Conservation (phyloP, 108 stramenopile genomes). For the Fragilariopsis cylindrus region DNA sequence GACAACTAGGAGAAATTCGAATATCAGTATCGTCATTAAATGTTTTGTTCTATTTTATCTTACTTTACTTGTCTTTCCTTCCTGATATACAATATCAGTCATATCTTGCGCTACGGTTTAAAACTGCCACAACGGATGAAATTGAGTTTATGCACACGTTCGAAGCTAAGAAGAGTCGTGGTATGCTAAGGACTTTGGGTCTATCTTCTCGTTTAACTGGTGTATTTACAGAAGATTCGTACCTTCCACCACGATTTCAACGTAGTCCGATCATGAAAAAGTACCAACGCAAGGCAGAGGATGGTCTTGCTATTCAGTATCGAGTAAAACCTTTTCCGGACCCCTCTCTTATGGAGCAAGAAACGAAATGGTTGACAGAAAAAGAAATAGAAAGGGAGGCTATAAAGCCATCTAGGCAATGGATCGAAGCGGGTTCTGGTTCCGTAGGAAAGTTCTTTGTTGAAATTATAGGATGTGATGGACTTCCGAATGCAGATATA, state of each 20-base stretch:
- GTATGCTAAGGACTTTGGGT: constrained; percentile 9
- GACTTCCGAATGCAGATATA: constrained; percentile 61
- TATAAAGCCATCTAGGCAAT: constrained; percentile 45
- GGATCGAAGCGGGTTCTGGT: constrained; percentile 73
- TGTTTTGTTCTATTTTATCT: neutral
- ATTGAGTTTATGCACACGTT: constrained; percentile 21
- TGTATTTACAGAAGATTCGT: constrained; percentile 4
- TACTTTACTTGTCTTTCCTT: neutral
- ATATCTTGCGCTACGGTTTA: constrained; percentile 23
- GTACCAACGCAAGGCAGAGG: neutral
- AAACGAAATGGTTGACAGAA: constrained; percentile 49
- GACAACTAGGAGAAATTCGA: no score
- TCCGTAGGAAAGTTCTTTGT: constrained; percentile 57
- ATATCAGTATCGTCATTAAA: no score
- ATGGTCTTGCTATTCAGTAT: constrained; percentile 26
- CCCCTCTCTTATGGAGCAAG: constrained; percentile 48
- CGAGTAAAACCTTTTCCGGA: constrained; percentile 65
- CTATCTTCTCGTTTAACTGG: neutral
- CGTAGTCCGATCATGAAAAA: neutral
- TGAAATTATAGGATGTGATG: constrained; percentile 64
- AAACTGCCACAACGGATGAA: constrained; percentile 17
- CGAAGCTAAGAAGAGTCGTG: constrained; percentile 9
- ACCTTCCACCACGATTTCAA: neutral
- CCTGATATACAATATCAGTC: constrained; percentile 6
- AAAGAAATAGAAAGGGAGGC: constrained; percentile 48